A percentile compares a stretch with the other conserved stretches of the same genome.
These are phyloP conservation scores for Scleroderma citrinum DNA, from an alignment of 768 basidiomycete genomes.

Conservation along the genomic window DNA sequence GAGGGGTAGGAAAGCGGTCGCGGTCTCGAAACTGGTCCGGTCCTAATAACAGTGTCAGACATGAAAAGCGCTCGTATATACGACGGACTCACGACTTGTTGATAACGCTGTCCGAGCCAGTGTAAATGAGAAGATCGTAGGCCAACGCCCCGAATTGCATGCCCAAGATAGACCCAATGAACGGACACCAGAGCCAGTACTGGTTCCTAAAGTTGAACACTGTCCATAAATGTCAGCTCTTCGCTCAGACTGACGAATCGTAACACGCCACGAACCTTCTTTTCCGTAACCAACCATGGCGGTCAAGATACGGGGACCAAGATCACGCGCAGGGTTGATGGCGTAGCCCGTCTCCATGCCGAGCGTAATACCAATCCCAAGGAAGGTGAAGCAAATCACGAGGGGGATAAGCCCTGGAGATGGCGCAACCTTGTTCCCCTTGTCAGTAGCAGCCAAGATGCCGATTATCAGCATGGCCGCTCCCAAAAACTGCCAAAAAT, in stretches of 20 bases:
- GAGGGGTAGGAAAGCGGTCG: too few relatives aligned
- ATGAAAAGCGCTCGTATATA: not conserved
- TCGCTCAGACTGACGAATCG: not conserved
- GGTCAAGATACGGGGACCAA: constrained; percentile 63
- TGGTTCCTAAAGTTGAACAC: constrained; percentile 38
- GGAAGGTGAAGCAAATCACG: constrained; percentile 47
- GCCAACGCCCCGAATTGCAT: constrained; percentile 46
- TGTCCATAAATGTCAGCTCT: constrained; percentile 1
- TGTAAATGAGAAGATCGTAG: constrained; percentile 57
- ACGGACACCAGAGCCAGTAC: constrained; percentile 71
- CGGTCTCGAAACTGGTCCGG: too few relatives aligned
- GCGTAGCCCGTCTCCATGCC: constrained; percentile 65
- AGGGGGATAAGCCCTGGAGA: constrained; percentile 49
- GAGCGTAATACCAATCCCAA: constrained; percentile 53
- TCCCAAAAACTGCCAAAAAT: constrained; percentile 43
- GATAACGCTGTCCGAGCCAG: constrained; percentile 47
- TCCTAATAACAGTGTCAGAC: too few relatives aligned
- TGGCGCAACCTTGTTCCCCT: constrained; percentile 41
- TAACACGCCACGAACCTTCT: constrained; percentile 32
- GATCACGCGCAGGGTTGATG: constrained; percentile 67
- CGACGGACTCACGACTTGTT: constrained; percentile 43
- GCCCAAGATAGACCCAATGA: constrained; percentile 55
- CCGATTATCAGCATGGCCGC: constrained; percentile 49
- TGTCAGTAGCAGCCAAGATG: constrained; percentile 50
- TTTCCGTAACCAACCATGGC: constrained; percentile 69